These are phyloP conservation scores for Penicillium sp. DNA, from an alignment of 2,329 filamentous ascomycete species.

Conservation along the genomic window DNA sequence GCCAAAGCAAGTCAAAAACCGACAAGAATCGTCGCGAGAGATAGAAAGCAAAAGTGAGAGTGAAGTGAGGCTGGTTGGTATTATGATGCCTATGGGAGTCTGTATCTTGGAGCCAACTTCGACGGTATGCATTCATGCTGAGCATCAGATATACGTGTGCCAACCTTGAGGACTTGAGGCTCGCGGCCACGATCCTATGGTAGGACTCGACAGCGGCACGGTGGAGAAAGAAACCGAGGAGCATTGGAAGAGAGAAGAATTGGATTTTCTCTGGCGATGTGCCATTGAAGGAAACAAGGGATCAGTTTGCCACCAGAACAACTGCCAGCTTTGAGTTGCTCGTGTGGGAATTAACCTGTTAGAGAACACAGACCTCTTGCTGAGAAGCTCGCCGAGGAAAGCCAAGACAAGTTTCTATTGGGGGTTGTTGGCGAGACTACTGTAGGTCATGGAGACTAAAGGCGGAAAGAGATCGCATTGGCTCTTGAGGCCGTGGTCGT, in stretches of 20 bases:
- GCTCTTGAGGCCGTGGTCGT: neutral
- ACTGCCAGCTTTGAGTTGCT: conserved; percentile 7
- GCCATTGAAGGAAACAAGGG: neutral
- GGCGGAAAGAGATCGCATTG: conserved; percentile 5
- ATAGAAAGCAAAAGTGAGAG: too few species aligned
- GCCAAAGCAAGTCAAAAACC: neutral
- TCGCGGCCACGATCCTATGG: neutral
- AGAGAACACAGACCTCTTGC: conserved; percentile 21
- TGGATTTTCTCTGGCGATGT: neutral
- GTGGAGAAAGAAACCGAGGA: neutral
- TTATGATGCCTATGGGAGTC: neutral
- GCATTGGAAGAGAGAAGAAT: neutral
- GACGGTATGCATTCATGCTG: neutral
- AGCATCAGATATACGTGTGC: neutral
- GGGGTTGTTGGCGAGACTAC: conserved; percentile 5
- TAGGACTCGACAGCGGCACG: neutral
- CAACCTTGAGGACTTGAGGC: neutral
- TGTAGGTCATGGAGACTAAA: conserved; percentile 1
- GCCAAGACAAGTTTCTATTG: conserved; percentile 4
- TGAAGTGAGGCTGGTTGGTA: neutral
- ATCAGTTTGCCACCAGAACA: conserved; percentile 13
- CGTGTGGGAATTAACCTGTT: conserved; percentile 20
- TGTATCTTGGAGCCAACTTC: neutral
- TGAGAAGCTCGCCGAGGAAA: conserved; percentile 13
- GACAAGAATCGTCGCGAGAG: neutral